Base-by-base conservation (phyloP, 495 filamentous ascomycete genomes). In the Aspergillus leporis region DNA sequence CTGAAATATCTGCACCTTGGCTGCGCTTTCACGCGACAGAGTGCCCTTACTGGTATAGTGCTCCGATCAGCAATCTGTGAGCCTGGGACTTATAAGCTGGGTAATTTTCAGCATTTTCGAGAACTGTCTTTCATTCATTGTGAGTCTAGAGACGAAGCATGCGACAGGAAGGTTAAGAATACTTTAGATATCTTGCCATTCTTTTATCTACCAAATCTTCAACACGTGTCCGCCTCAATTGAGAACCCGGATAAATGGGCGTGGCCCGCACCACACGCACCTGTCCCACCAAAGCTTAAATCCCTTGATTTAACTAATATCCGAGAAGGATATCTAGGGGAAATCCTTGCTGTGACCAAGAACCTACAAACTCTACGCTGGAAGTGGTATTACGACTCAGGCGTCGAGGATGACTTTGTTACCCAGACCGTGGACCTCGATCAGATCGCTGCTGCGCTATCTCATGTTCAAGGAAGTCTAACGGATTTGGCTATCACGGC, bases 151-250 rank as follows among this genome's bases (percentile, higher is more conserved):
- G 56, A 65, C 22, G 13, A 57, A 31, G 51, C 38, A 9, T 41
- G 60, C 4, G 52, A 51, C 8, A 56, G 23, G 31, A 46, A 55
- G 9, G 41, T 52, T 51, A 65, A 54, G 38, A 63, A 64, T 34
- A 68, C 62, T 0, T 55, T 38, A 18, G 65, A 61, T 40, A 18
- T 61, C 55, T 36, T 68, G 13, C 56, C 62, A 16, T 53, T 64
- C 28, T 57, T 68, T 38, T 65, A 68, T 52, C 53, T 67, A 36
- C 61, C 61, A 14, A 55, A 50, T 38, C 12, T 67, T 41, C 38
- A 56, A 53, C 52, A 31, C 28, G 16, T 67, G 19, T 58, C 52
- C n/a, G 50, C 55, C 51, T 56, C 55, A 31, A 57, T 67, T 34
- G 55, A 67, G 18, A 67, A 59, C 40, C 61, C 61, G 14, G 19